Conservation (phyloP, 2,329 filamentous ascomycete genomes). For the Aspergillus sp. region DNA sequence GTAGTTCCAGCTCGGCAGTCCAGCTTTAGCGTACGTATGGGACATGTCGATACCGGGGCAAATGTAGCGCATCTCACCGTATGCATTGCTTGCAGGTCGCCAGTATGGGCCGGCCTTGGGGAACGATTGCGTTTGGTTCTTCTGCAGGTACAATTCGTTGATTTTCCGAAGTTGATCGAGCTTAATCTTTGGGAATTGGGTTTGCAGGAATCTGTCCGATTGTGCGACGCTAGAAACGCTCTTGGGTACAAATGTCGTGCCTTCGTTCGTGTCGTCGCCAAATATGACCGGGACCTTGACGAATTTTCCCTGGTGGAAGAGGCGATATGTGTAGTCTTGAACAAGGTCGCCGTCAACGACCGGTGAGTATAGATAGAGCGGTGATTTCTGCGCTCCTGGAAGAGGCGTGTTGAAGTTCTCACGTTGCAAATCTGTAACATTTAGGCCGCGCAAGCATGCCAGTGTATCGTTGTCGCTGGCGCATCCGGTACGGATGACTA, state of each 20-base stretch:
- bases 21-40: constrained; percentile 30
- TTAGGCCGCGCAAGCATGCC: constrained; percentile 46
- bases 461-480: constrained; percentile 36
- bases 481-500: constrained; percentile 48
- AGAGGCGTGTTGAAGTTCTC: constrained; percentile 44
- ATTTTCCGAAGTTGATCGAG: constrained; percentile 47
- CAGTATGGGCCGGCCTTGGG: constrained; percentile 51
- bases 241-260: constrained; percentile 56
- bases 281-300: constrained; percentile 52
- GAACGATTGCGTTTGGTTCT: constrained; percentile 41
- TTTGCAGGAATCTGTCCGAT: constrained; percentile 52
- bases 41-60: constrained; percentile 59
- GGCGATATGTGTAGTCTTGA: constrained; percentile 44
- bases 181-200: constrained; percentile 56
- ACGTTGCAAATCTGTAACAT: constrained; percentile 40
- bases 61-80: constrained; percentile 62
- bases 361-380: constrained; percentile 50
- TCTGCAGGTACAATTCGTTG: constrained; percentile 53
- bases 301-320: constrained; percentile 47
- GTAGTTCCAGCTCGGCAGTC: constrained; percentile 58
- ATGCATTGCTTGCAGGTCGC: constrained; percentile 54
- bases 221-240: constrained; percentile 43
- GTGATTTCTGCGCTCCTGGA: constrained; percentile 38
- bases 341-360: constrained; percentile 50
- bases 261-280: constrained; percentile 61